Evolutionary conservation across 2,329 filamentous ascomycete species (phyloP), one percentile per base, ranked within the genome.

Genomic region (Fusarium abutilonis): DNA sequence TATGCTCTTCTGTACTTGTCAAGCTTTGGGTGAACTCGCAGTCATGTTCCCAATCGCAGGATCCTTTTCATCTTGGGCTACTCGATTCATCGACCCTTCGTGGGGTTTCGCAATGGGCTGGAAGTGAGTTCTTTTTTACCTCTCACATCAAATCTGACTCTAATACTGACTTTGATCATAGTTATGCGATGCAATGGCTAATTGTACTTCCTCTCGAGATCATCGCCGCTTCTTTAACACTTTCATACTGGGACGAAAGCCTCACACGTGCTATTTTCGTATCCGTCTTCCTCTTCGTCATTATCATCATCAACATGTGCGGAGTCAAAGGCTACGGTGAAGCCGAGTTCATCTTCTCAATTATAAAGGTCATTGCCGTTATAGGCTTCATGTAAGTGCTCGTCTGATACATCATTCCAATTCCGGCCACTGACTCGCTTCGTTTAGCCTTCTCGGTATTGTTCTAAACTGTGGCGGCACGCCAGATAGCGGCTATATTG

Each of bases 51-150:
- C 94, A 4, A 90, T 97, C 21, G 91, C 93, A 19, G 94, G 94
- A 52, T 96, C 93, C 4, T 98, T 97, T 73, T 92, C 92, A 1
- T 89, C 92, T 8, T 97, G 93, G 78, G 95, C 93, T 15, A 97
- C 92, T 28, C 87, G 94, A 15, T 97, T 98, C 71, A 77, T 98
- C 15, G 93, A 97, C 72, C 94, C 93, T 1, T 93, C 93, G 0
- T 97, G 92, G 92, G 93, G 93, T 0, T 96, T 96, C 72, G 91
- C 92, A 42, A 96, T 97, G 91, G 93, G 92, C 14, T 96, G 92
- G 92, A 96, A 96, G 83, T 91, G 75, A 76, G 86, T 82, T 15
- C 15, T 28, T 8, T n/a, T 28, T 7, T 2, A 14, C 19, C 21
- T 55, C 13, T 14, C 21, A 4, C 17, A 38, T n/a, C 14, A 2